phyloP scores from a whole-genome alignment of 352 stramenopile species.

The Phytopythium aichiense region DNA sequence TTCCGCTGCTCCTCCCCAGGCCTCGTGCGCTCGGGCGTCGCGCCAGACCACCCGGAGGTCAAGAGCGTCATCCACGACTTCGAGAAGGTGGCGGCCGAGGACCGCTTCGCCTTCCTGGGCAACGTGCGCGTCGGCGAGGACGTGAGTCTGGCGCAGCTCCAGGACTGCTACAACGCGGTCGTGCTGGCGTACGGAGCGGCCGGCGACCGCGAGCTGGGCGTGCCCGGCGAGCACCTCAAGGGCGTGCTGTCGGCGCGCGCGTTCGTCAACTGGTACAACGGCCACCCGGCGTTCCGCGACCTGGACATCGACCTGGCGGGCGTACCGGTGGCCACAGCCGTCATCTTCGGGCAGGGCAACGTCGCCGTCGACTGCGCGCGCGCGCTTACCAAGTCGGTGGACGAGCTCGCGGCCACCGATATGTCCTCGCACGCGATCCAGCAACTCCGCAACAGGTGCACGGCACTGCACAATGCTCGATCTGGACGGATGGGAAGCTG shows the following conservation, averaged over 20 bases:
- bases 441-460: constrained; percentile 55
- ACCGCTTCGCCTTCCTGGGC: constrained; percentile 86
- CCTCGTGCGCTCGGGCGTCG: constrained; percentile 95
- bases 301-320: constrained; percentile 52
- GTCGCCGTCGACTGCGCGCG: constrained; percentile 96
- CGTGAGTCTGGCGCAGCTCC: constrained; percentile 87
- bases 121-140: constrained; percentile 88
- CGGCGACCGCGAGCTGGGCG: constrained; percentile 82
- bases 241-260: constrained; percentile 86
- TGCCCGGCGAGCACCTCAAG: constrained; percentile 77
- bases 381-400: constrained; percentile 90
- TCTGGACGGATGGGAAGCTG: not conserved
- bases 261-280: constrained; percentile 99
- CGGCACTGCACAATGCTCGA: no score
- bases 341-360: constrained; percentile 98
- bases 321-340: constrained; percentile 57
- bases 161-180: constrained; percentile 91
- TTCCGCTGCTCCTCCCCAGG: constrained; percentile 23
- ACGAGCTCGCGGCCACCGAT: constrained; percentile 90
- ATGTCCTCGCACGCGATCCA: constrained; percentile 89
- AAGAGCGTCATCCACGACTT: constrained; percentile 99
- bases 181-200: constrained; percentile 95
- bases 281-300: constrained; percentile 92
- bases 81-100: constrained; percentile 77
- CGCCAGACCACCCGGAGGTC: constrained; percentile 97